A percentile compares a stretch with the other conserved stretches of the same genome.
Conservation (phyloP, 2,329 filamentous ascomycete species). For the Clarireedia sp. region DNA sequence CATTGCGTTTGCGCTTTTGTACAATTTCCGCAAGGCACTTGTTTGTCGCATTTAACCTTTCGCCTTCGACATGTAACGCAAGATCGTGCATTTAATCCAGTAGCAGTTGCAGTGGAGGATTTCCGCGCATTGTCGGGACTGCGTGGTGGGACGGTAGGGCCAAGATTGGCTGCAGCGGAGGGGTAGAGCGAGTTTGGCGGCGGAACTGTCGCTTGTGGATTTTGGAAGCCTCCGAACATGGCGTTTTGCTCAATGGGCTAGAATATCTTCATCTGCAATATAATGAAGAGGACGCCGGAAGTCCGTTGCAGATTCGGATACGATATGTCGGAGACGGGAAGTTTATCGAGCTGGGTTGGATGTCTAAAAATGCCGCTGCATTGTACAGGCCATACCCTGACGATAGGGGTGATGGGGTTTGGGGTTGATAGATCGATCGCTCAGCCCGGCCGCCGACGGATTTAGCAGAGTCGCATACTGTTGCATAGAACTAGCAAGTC, state of each 20-base stretch:
- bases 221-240: constrained; percentile 7
- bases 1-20: constrained; percentile 62
- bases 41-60: constrained; percentile 71
- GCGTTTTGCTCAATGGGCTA: neutral
- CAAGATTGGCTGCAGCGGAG: neutral
- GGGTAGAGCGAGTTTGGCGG: neutral
- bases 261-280: neutral
- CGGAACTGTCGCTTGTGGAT: neutral
- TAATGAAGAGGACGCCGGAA: too few relatives aligned
- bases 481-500: too few relatives aligned
- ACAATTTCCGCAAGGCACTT: constrained; percentile 68
- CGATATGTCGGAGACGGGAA: too few relatives aligned
- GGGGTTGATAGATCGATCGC: too few relatives aligned
- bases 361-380: too few relatives aligned
- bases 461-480: too few relatives aligned
- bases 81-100: constrained; percentile 25
- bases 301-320: too few relatives aligned
- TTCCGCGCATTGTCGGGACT: constrained; percentile 10
- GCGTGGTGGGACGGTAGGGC: constrained; percentile 5
- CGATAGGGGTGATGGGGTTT: too few relatives aligned
- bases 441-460: too few relatives aligned
- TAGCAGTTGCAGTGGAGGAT: constrained; percentile 13
- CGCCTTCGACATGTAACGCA: constrained; percentile 47
- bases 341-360: too few relatives aligned
- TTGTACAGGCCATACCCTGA: too few relatives aligned